phyloP scores from a whole-genome alignment of 164 flowering plant species.

The Magnolia sinica region DNA sequence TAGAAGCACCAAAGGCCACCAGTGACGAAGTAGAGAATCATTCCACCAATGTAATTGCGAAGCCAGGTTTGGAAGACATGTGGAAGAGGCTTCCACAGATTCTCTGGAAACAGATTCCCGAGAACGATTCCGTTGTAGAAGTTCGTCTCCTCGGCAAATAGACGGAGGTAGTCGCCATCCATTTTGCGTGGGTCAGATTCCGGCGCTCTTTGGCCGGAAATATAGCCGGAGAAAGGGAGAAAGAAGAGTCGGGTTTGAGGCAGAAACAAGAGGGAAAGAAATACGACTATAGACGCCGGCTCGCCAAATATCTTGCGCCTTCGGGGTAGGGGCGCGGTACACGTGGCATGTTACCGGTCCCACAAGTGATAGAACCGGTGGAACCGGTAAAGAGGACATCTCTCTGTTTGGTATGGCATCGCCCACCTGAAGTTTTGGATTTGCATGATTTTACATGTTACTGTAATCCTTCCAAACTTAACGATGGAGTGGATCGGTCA shows the following conservation, averaged over 20 bases:
- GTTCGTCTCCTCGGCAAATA: slow-evolving; percentile 50
- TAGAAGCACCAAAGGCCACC: slow-evolving; percentile 80
- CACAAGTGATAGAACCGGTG: no score
- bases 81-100: slow-evolving; percentile 50
- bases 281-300: neutral
- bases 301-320: neutral
- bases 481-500: no score
- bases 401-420: no score
- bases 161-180: slow-evolving; percentile 33
- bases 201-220: neutral
- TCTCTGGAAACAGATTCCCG: slow-evolving; percentile 42
- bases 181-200: neutral
- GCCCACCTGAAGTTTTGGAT: no score
- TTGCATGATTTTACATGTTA: no score
- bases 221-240: neutral
- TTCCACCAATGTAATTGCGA: slow-evolving; percentile 68
- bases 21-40: slow-evolving; percentile 52
- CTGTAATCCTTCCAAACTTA: no score
- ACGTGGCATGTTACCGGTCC: no score
- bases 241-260: neutral
- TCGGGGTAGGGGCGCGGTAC: no score
- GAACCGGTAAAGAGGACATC: no score
- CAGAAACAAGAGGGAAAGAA: neutral
- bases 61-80: slow-evolving; percentile 67
- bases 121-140: slow-evolving; percentile 66